Conservation (phyloP, 345 rosid genomes). For the Reutealis trisperma region DNA sequence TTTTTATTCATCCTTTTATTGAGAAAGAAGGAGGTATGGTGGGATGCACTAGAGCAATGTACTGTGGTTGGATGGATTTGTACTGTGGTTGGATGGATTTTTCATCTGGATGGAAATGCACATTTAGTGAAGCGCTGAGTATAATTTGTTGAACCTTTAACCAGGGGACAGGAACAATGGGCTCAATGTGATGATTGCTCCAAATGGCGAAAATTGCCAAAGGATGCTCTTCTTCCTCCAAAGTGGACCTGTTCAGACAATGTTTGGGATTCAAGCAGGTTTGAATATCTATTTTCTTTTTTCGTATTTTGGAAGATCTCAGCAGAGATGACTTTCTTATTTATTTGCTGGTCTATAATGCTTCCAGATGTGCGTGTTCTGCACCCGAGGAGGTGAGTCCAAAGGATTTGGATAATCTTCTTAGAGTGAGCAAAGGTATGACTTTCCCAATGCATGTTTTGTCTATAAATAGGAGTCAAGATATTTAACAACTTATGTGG, state of each 20-base stretch:
- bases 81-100: background rate
- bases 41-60: background rate
- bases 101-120: background rate
- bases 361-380: constrained; percentile 65
- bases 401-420: constrained; percentile 62
- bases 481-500: background rate
- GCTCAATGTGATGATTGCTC: constrained; percentile 82
- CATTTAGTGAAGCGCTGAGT: background rate
- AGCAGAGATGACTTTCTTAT: background rate
- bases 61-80: background rate
- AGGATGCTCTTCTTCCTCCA: constrained; percentile 67
- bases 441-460: background rate
- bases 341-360: constrained; percentile 14
- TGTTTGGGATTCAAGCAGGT: constrained; percentile 76
- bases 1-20: background rate
- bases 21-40: background rate
- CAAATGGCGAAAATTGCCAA: constrained; percentile 82
- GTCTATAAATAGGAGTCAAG: background rate
- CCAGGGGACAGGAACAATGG: constrained; percentile 80
- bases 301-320: background rate
- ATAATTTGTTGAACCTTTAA: constrained; percentile 6
- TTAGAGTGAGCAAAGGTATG: constrained; percentile 60
- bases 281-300: background rate
- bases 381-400: constrained; percentile 59
- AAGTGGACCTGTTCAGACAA: constrained; percentile 79